Evolutionary conservation across 108 stramenopile species (phyloP).

Genomic region (Asterionellopsis glacialis): DNA sequence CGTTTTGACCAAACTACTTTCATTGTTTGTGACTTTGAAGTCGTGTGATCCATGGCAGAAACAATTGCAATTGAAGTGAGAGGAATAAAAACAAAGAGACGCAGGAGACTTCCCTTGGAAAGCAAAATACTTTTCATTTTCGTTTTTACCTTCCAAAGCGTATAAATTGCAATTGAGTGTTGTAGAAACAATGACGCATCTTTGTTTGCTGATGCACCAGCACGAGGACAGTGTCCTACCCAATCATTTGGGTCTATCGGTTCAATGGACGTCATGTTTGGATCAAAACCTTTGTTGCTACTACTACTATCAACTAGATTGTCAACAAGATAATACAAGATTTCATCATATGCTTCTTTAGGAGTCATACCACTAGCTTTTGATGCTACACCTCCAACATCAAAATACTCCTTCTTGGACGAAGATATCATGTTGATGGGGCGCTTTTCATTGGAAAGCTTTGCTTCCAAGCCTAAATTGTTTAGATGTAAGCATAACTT

Average conservation of each 20-base stretch:
- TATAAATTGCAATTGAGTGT: conserved; percentile 66
- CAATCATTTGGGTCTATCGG: conserved; percentile 55
- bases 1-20: conserved; percentile 78
- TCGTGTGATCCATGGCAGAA: neutral
- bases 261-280: conserved; percentile 54
- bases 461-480: conserved; percentile 54
- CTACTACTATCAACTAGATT: too few species aligned
- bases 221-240: conserved; percentile 80
- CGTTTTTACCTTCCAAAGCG: conserved; percentile 79
- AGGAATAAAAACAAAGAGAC: conserved; percentile 2
- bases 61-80: neutral
- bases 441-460: conserved; percentile 55
- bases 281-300: too few species aligned
- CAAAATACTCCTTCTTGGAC: conserved; percentile 5
- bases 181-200: conserved; percentile 82
- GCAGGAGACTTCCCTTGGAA: neutral
- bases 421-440: conserved; percentile 4
- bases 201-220: conserved; percentile 77
- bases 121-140: neutral
- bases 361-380: too few species aligned
- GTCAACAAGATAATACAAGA: conserved; percentile 49
- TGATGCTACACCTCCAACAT: conserved; percentile 22
- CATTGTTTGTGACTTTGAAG: conserved; percentile 49
- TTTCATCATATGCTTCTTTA: conserved; percentile 58
- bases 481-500: conserved; percentile 68